phyloP scores from a whole-genome alignment of 2,329 filamentous ascomycete genomes.

The Alternaria brassicae region DNA sequence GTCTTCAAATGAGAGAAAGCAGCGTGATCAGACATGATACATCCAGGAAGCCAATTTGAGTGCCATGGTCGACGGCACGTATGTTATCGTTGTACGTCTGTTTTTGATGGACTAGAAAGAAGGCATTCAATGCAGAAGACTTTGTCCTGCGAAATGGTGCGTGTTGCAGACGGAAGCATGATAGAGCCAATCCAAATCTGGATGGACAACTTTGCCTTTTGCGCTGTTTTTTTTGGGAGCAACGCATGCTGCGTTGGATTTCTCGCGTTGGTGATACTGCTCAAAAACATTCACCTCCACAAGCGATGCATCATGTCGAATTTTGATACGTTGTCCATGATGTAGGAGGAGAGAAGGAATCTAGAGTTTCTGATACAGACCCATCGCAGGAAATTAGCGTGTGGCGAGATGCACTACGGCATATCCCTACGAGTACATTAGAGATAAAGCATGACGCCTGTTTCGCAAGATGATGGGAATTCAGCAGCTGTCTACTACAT shows the following conservation, averaged over 20 bases:
- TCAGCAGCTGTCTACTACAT: not conserved
- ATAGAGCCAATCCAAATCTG: not conserved
- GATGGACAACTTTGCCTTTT: not conserved
- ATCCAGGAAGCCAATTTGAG: too few relatives aligned
- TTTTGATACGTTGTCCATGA: not conserved
- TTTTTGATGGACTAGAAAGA: too few relatives aligned
- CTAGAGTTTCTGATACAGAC: not conserved
- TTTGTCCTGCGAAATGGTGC: too few relatives aligned
- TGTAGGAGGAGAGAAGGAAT: not conserved
- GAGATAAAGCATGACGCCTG: not conserved
- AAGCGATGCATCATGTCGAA: accelerated
- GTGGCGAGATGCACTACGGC: not conserved
- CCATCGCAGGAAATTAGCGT: not conserved
- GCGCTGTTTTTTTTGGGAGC: not conserved
- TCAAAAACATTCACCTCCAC: not conserved
- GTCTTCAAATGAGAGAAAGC: too few relatives aligned
- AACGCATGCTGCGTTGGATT: not conserved
- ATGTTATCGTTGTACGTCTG: too few relatives aligned
- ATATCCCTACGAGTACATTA: accelerated
- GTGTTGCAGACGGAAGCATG: too few relatives aligned
- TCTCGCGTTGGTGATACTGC: too few relatives aligned
- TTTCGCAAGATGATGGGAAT: accelerated
- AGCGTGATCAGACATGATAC: too few relatives aligned
- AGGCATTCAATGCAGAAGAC: too few relatives aligned
- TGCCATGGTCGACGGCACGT: too few relatives aligned